These are phyloP conservation scores for Globisporangium paddicum DNA, from an alignment of 352 stramenopile genomes.

Conservation along the genomic window DNA sequence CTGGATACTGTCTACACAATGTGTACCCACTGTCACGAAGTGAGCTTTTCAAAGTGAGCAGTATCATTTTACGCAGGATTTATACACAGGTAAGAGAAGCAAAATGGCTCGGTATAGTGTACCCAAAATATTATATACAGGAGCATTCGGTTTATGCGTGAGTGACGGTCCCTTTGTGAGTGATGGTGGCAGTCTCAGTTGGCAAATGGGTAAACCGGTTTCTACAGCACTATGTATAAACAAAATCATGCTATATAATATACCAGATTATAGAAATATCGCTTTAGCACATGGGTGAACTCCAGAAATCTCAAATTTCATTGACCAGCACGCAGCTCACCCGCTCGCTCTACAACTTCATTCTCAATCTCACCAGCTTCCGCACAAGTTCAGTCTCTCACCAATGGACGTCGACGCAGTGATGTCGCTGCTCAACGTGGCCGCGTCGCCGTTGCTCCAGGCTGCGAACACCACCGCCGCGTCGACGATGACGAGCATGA, in stretches of 20 bases:
- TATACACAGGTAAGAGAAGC: too few relatives aligned
- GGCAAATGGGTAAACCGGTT: neutral
- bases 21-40: too few relatives aligned
- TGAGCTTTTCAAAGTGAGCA: too few relatives aligned
- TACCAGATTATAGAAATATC: neutral
- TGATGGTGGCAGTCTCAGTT: neutral
- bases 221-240: too few relatives aligned
- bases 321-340: too few relatives aligned
- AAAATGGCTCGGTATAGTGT: too few relatives aligned
- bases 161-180: neutral
- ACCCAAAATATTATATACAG: too few relatives aligned
- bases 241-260: too few relatives aligned
- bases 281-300: neutral
- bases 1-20: too few relatives aligned
- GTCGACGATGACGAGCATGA: conserved; percentile 11
- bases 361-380: conserved; percentile 1
- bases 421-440: neutral
- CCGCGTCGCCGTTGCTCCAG: neutral
- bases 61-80: too few relatives aligned
- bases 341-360: neutral
- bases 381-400: neutral
- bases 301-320: neutral
- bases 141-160: too few relatives aligned
- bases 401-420: conserved; percentile 7
- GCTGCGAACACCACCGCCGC: conserved; percentile 8